Conservation (phyloP, 352 stramenopile genomes). For the Globisporangium polare region DNA sequence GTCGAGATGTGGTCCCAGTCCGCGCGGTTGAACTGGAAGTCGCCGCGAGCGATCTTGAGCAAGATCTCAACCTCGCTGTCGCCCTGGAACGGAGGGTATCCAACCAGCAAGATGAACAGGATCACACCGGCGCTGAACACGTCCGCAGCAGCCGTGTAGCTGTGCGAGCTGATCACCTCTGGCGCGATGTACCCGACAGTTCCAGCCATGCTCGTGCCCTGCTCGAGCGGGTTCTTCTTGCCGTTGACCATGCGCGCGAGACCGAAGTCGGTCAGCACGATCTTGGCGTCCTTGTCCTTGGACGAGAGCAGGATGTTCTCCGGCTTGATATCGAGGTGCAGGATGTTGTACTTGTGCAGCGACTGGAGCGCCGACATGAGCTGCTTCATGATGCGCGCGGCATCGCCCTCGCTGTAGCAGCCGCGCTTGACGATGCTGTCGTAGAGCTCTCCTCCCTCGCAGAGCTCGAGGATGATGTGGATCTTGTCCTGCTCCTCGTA, state of each 20-base stretch:
- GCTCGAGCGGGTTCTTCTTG: conserved; percentile 59
- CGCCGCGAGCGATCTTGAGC: conserved; percentile 69
- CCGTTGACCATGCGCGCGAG: conserved; percentile 73
- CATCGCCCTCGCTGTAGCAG: conserved; percentile 62
- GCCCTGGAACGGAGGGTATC: conserved; percentile 71
- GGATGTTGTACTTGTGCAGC: conserved; percentile 71
- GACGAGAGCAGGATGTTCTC: conserved; percentile 77
- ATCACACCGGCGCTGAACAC: conserved; percentile 83
- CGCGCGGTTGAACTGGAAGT: conserved; percentile 63
- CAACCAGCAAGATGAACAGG: conserved; percentile 74
- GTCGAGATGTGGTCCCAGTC: conserved; percentile 61
- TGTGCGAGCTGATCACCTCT: conserved; percentile 63
- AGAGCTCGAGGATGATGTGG: conserved; percentile 76
- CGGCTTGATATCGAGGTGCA: conserved; percentile 78
- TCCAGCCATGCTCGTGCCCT: conserved; percentile 61
- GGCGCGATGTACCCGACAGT: conserved; percentile 80
- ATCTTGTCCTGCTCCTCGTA: conserved; percentile 82
- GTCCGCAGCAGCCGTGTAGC: conserved; percentile 63
- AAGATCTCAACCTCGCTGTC: conserved; percentile 75
- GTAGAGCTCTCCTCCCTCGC: conserved; percentile 71
- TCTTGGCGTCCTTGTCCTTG: conserved; percentile 48
- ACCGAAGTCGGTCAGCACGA: conserved; percentile 75
- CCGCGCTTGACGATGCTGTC: conserved; percentile 63
- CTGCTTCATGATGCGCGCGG: conserved; percentile 58
- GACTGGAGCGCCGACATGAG: conserved; percentile 60